A percentile compares a stretch with the other conserved stretches of the same genome.
Conservation (phyloP, 2,329 filamentous ascomycete genomes). For the Claviceps africana region DNA sequence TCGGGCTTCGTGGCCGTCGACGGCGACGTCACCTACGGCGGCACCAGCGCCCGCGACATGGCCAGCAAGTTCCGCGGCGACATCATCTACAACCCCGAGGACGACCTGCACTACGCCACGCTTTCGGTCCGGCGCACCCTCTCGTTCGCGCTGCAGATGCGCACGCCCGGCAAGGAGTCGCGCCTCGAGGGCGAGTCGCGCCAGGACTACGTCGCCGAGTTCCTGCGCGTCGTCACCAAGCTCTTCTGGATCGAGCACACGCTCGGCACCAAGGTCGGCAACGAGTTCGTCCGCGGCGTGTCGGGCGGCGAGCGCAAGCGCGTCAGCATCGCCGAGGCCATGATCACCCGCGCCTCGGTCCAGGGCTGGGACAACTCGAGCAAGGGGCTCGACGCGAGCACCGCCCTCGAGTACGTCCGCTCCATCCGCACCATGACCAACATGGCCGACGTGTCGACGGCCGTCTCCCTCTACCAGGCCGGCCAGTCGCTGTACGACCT, state of each 20-base stretch:
- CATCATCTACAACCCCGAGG: constrained; percentile 55
- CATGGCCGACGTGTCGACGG: constrained; percentile 57
- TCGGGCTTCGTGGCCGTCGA: constrained; percentile 47
- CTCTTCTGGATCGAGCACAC: constrained; percentile 61
- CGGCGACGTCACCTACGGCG: constrained; percentile 52
- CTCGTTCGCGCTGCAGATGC: constrained; percentile 50
- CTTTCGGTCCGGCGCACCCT: constrained; percentile 54
- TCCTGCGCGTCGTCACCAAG: constrained; percentile 49
- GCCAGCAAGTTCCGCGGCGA: constrained; percentile 42
- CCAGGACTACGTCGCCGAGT: constrained; percentile 37
- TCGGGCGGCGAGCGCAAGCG: constrained; percentile 57
- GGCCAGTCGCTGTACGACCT: constrained; percentile 51
- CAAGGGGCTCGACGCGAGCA: constrained; percentile 56
- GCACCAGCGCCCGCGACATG: constrained; percentile 29
- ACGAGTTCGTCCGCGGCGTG: constrained; percentile 50
- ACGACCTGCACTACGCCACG: constrained; percentile 55
- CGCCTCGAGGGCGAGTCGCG: constrained; percentile 46
- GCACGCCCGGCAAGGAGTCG: constrained; percentile 37
- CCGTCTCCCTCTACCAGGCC: constrained; percentile 59
- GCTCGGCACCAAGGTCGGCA: constrained; percentile 53
- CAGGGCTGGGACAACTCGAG: constrained; percentile 66
- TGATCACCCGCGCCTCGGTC: constrained; percentile 45
- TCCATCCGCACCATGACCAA: constrained; percentile 49
- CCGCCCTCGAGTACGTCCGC: constrained; percentile 57
- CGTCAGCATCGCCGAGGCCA: constrained; percentile 59